Base-by-base conservation (phyloP, 192 early-diverging fungal genomes). In the Spizellomyces sp. region DNA sequence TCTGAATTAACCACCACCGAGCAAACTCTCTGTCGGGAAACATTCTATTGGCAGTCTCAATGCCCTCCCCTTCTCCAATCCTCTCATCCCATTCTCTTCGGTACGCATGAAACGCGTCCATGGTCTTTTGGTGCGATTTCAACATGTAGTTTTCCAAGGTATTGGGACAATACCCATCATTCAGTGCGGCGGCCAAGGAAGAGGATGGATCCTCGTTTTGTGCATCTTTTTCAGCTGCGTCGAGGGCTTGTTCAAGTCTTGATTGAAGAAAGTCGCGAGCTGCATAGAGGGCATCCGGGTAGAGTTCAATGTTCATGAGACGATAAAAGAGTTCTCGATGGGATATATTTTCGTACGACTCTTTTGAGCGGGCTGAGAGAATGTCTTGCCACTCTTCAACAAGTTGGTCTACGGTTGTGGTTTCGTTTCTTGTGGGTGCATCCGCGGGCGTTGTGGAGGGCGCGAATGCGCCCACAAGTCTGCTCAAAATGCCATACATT, bases 271-370 rank as follows among this genome's bases (percentile, higher is more conserved):
- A 69, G 41, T 14, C 15, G 10, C 52, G 55, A 7, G 67, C 67
- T 8, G 50, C 44, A 9, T 52, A 42, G 27, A 69, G 54, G 42
- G 44, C 57, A 10, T 69, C 56, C 5, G 69, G 69, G 52, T 45
- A 62, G 3, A 46, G 46, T 36, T 71, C 69, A 55, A 71, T 55
- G 5, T 71, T 71, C 59, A 71, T 71, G 2, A 71, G 45, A 43
- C 69, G 17, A 6, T 47, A 71, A 50, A 43, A 71, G n/a, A 71
- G 48, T 46, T 71, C 69, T 44, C 60, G 22, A 21, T 61, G 21
- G 41, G 60, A 71, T 22, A 61, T 60, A 41, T 42, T 41, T 41
- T 22, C 54, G 22, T 56, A 56, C 5, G 54, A n/a, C 54, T 6
- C 22, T 22, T 56, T 56, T 22, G 54, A n/a, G n/a, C 22, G n/a